Conservation (phyloP, 2,329 filamentous ascomycete genomes). For the Venturia aucupariae region DNA sequence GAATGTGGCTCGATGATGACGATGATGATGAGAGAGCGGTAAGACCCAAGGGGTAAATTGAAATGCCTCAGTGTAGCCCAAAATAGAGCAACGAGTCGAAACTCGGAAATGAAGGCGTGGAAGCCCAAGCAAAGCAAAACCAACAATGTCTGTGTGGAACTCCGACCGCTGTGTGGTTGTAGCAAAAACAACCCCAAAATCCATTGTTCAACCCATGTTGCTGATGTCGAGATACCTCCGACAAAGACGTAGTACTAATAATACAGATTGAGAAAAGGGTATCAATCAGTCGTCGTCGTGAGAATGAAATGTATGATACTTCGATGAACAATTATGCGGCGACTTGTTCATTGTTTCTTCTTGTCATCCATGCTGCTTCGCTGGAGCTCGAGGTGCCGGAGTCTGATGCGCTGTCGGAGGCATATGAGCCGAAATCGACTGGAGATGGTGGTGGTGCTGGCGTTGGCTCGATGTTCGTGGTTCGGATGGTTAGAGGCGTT, state of each 20-base stretch:
- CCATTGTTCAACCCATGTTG: background rate
- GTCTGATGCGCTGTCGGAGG: constrained; percentile 7
- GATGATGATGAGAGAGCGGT: background rate
- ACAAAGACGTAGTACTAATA: background rate
- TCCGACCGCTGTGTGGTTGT: background rate
- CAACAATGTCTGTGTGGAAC: background rate
- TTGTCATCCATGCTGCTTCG: background rate
- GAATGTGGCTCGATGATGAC: background rate
- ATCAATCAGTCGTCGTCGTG: background rate
- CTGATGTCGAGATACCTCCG: background rate
- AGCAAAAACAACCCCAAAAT: background rate
- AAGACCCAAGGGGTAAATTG: background rate
- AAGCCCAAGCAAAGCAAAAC: background rate
- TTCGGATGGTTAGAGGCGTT: constrained; percentile 18
- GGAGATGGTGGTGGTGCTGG: constrained; percentile 31
- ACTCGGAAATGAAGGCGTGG: background rate
- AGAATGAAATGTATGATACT: background rate
- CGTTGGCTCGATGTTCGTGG: constrained; percentile 12
- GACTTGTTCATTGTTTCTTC: background rate
- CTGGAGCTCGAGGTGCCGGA: constrained; percentile 3
- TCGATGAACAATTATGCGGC: background rate
- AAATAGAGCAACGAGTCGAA: background rate
- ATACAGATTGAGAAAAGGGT: background rate
- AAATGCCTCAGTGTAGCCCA: constrained; percentile 5
- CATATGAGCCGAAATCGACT: constrained; percentile 29